A percentile compares a stretch with the other conserved stretches of the same genome.
Conservation (phyloP, 208 protist species). For the Naegleria gruberi region DNA sequence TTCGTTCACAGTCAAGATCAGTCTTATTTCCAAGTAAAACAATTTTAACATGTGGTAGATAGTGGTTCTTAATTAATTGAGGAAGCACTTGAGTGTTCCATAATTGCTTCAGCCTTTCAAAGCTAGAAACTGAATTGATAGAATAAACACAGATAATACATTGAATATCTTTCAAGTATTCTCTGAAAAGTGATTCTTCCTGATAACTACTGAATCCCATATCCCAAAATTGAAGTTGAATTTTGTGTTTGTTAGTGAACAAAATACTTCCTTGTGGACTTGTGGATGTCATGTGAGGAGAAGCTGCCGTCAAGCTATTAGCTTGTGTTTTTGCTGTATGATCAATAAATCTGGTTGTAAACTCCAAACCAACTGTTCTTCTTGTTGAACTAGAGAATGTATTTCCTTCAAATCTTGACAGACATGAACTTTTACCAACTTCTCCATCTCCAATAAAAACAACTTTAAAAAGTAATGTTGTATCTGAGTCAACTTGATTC, state of each 20-base stretch:
- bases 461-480: neutral
- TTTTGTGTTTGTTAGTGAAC: neutral
- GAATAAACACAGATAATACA: neutral
- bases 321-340: neutral
- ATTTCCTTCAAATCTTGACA: neutral
- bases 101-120: neutral
- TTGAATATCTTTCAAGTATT: neutral
- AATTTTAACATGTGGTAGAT: neutral
- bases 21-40: neutral
- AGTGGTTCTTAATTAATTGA: neutral
- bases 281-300: neutral
- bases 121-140: neutral
- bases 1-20: neutral
- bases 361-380: neutral
- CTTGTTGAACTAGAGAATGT: neutral
- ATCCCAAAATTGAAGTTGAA: slow-evolving; percentile 9
- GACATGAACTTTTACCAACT: neutral
- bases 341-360: neutral
- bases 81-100: neutral
- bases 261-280: neutral
- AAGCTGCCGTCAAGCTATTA: neutral
- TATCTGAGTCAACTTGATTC: neutral
- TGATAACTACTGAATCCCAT: neutral
- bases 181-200: neutral
- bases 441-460: neutral